phyloP scores from a whole-genome alignment of 2,329 filamentous ascomycete genomes.

The Nemania serpens region DNA sequence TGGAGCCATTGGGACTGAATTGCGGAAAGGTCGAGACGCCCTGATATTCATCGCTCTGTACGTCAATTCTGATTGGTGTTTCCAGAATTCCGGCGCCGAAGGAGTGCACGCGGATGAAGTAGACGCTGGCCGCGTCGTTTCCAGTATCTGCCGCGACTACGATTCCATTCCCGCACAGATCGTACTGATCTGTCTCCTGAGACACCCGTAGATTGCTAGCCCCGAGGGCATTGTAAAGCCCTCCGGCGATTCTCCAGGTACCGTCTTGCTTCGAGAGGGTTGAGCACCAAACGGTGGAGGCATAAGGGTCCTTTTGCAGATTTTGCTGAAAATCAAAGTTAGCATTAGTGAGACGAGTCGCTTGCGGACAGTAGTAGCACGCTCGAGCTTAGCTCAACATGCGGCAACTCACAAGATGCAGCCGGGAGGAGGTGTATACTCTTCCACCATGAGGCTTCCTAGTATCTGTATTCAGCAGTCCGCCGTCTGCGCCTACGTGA shows the following conservation, averaged over 20 bases:
- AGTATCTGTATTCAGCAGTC: slow-evolving; percentile 42
- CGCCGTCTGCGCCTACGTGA: slow-evolving; percentile 39
- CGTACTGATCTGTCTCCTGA: slow-evolving; percentile 37
- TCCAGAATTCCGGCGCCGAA: background rate
- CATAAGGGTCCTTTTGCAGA: slow-evolving; percentile 39
- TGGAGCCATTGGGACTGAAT: slow-evolving; percentile 45
- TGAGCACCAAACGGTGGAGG: slow-evolving; percentile 47
- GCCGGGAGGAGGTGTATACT: slow-evolving; percentile 43
- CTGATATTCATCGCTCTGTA: background rate
- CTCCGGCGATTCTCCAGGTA: slow-evolving; percentile 39
- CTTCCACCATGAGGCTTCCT: slow-evolving; percentile 38
- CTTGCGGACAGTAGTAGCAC: no score
- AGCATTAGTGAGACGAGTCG: no score
- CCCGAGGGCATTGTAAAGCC: slow-evolving; percentile 43
- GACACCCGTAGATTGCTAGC: slow-evolving; percentile 43
- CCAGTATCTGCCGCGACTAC: slow-evolving; percentile 35
- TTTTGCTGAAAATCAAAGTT: slow-evolving; percentile 39
- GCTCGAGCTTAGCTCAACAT: no score
- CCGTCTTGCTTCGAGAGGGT: slow-evolving; percentile 38
- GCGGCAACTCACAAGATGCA: slow-evolving; percentile 41
- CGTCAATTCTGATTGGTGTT: background rate
- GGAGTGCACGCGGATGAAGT: slow-evolving; percentile 5
- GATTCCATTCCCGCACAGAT: slow-evolving; percentile 44
- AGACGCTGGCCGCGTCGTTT: background rate
- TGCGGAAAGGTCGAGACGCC: slow-evolving; percentile 35